Conservation (phyloP, 495 filamentous ascomycete species). For the Penicillium pancosmium region DNA sequence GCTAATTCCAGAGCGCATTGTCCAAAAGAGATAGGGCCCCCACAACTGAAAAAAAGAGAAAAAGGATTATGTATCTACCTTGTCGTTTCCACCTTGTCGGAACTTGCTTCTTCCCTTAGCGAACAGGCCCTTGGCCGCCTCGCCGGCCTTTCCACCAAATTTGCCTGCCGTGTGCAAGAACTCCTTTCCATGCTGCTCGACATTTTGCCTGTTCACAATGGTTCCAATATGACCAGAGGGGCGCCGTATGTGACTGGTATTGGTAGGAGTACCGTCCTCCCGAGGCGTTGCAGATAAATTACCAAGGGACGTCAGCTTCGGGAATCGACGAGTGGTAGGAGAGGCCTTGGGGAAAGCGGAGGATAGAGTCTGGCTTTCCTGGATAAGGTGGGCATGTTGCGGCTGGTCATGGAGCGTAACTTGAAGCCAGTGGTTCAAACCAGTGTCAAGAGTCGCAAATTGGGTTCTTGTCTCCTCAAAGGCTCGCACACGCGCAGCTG, state of each 20-base stretch:
- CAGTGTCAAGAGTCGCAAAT: slow-evolving; percentile 71
- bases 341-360: slow-evolving; percentile 33
- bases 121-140: slow-evolving; percentile 83
- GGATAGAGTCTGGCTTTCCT: slow-evolving; percentile 35
- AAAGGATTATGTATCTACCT: slow-evolving; percentile 73
- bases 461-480: slow-evolving; percentile 71
- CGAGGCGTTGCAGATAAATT: slow-evolving; percentile 32
- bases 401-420: slow-evolving; percentile 51
- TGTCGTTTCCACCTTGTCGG: slow-evolving; percentile 61
- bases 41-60: slow-evolving; percentile 15
- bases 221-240: slow-evolving; percentile 42
- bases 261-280: slow-evolving; percentile 47
- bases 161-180: slow-evolving; percentile 77
- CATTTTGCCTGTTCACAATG: slow-evolving; percentile 45
- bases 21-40: slow-evolving; percentile 15
- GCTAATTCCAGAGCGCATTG: slow-evolving; percentile 20
- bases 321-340: slow-evolving; percentile 49
- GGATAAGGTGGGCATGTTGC: slow-evolving; percentile 51
- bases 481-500: slow-evolving; percentile 65
- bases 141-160: slow-evolving; percentile 68
- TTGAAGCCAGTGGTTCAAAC: slow-evolving; percentile 73
- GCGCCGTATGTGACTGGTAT: slow-evolving; percentile 36
- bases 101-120: slow-evolving; percentile 85
- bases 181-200: slow-evolving; percentile 81
- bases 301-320: slow-evolving; percentile 42